phyloP scores from a whole-genome alignment of 2,329 filamentous ascomycete genomes.

The Apiospora arundinis region DNA sequence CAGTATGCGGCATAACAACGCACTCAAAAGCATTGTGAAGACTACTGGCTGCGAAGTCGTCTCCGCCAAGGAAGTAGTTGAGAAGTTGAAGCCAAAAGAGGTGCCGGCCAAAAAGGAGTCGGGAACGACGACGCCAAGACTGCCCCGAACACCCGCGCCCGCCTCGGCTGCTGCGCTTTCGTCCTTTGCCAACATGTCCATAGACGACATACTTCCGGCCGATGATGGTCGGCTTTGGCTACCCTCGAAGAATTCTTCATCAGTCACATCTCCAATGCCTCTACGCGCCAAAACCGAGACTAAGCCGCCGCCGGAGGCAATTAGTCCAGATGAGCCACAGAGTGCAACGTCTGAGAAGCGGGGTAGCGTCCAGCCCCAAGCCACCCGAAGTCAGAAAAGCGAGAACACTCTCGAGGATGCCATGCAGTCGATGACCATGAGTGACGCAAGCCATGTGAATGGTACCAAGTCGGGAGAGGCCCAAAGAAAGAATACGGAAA shows the following conservation, averaged over 20 bases:
- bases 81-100: conserved; percentile 28
- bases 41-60: conserved; percentile 76
- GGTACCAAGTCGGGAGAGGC: not conserved
- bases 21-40: conserved; percentile 73
- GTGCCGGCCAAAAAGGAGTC: not conserved
- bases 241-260: not conserved
- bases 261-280: not conserved
- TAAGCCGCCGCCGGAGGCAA: not conserved
- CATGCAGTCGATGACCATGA: conserved; percentile 15
- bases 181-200: conserved; percentile 43
- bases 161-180: conserved; percentile 37
- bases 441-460: conserved; percentile 27
- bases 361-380: not conserved
- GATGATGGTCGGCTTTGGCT: not conserved
- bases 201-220: conserved; percentile 36
- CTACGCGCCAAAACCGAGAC: not conserved
- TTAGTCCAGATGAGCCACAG: not conserved
- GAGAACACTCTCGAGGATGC: conserved; percentile 11
- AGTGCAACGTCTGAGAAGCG: not conserved
- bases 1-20: conserved; percentile 70
- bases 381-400: not conserved
- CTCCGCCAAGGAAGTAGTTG: not conserved
- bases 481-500: not conserved
- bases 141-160: conserved; percentile 24
- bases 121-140: not conserved